Evolutionary conservation across 768 basidiomycete genomes (phyloP), one percentile per base, ranked within the genome.

Genomic region (Podaxis sp.): DNA sequence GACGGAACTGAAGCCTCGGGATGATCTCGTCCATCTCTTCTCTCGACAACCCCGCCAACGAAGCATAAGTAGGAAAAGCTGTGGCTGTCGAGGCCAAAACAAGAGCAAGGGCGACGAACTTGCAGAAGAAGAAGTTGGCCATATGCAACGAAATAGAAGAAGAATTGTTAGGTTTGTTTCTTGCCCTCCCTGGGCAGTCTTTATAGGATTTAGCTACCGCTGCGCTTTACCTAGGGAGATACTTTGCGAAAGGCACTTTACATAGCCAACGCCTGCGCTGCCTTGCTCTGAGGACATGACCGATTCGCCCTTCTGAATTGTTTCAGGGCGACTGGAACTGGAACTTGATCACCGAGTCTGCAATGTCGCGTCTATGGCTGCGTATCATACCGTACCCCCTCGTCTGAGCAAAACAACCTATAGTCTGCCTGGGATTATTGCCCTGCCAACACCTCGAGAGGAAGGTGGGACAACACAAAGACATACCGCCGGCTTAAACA

Each of bases 21-120:
- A 65, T n/a, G n/a, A 63, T 50, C 40, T 37, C 50, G n/a, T 67
- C 68, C 50, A 70, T 40, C 46, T 67, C 64, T 18, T 63, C 61
- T 21, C 62, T 59, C 18, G 65, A 59, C 21, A 71, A 62, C 9
- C 70, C 70, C n/a, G 65, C 69, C 21, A 71, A 63, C 9, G 69
- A 69, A 25, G 53, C 57, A 55, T 71, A 67, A 3, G 63, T 32
- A 10, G 70, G 69, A 48, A 70, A 71, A 2, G 66, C 69, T 6
- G 32, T 16, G 13, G 59, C 36, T 2, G 59, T 18, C 13, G 57
- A 50, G 32, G 28, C 37, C 23, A 51, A 28, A n/a, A 50, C 58
- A 46, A 59, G 50, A 9, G 58, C 50, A 25, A 59, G 40, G 27
- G 50, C 23, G 58, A 59, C 16, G 40, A 59, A 59, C 27, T 42